A percentile compares a stretch with the other conserved stretches of the same genome.
phyloP scores from a whole-genome alignment of 192 early-diverging fungal genomes.

The Gigaspora rosea region DNA sequence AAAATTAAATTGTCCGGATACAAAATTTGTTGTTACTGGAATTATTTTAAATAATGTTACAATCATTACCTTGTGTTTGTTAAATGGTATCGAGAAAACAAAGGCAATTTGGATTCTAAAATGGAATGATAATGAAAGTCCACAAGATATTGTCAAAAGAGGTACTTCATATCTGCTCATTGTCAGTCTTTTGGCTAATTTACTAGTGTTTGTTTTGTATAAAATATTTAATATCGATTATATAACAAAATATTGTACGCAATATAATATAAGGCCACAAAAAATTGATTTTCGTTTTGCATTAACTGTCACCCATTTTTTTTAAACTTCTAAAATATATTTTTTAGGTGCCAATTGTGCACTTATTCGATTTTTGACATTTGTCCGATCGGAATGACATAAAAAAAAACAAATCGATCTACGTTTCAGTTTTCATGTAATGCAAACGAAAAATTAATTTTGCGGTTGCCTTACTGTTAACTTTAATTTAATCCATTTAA shows the following conservation, averaged over 20 bases:
- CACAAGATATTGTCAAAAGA: background rate
- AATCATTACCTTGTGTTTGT: conserved; percentile 18
- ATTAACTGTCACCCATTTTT: no score
- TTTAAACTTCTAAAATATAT: no score
- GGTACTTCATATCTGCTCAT: conserved; percentile 32
- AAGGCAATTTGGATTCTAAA: conserved; percentile 17
- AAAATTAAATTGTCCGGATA: background rate
- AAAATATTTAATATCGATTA: background rate
- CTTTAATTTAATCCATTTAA: no score
- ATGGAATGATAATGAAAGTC: conserved; percentile 8
- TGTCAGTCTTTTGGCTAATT: conserved; percentile 17
- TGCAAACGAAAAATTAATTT: no score
- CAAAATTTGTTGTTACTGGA: conserved; percentile 28
- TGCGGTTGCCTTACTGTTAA: no score
- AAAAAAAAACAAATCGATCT: no score
- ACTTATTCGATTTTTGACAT: no score
- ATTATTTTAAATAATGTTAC: conserved; percentile 37
- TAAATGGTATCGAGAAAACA: conserved; percentile 20
- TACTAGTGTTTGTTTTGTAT: conserved; percentile 10
- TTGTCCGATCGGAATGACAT: no score
- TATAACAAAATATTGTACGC: background rate
- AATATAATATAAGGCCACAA: no score
- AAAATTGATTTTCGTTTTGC: no score
- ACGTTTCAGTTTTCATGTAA: no score
- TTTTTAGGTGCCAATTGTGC: no score